Evolutionary conservation across 805 yeast species (phyloP).

Genomic region (Teunomyces funiuensis): DNA sequence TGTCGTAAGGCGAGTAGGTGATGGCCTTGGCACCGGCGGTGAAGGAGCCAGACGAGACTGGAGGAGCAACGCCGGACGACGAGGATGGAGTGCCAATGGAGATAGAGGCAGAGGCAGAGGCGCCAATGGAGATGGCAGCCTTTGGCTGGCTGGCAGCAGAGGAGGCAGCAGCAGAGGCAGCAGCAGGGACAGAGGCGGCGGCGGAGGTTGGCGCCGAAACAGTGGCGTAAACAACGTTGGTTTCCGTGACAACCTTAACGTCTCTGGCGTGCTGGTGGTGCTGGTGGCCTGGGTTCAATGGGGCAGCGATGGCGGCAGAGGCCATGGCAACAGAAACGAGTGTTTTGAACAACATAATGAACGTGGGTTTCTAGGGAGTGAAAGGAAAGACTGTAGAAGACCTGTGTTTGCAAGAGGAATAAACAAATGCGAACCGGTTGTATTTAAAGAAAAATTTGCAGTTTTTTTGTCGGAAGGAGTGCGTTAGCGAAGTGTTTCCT

Average conservation of each 20-base stretch:
- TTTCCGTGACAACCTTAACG: slow-evolving; percentile 49
- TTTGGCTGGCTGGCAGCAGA: slow-evolving; percentile 8
- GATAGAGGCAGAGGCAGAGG: slow-evolving; percentile 11
- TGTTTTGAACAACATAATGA: slow-evolving; percentile 17
- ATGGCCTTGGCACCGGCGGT: slow-evolving; percentile 60
- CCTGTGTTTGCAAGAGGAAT: slow-evolving; percentile 6
- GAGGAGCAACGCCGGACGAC: slow-evolving; percentile 4
- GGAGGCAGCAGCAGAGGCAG: slow-evolving; percentile 13
- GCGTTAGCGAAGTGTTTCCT: slow-evolving; percentile 7
- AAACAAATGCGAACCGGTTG: slow-evolving; percentile 4
- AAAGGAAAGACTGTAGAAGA: slow-evolving; percentile 37
- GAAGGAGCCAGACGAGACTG: slow-evolving; percentile 9
- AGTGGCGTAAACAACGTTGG: slow-evolving; percentile 49
- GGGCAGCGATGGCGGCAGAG: slow-evolving; percentile 54
- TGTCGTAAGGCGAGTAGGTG: slow-evolving; percentile 77
- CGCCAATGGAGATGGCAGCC: slow-evolving; percentile 11
- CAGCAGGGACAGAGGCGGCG: slow-evolving; percentile 17
- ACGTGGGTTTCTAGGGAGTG: slow-evolving; percentile 20
- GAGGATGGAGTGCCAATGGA: slow-evolving; percentile 7
- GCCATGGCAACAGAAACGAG: slow-evolving; percentile 50
- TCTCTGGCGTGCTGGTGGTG: slow-evolving; percentile 63
- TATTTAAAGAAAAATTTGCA: slow-evolving; percentile 3
- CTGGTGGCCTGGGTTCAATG: slow-evolving; percentile 45
- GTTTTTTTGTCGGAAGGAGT: slow-evolving; percentile 5
- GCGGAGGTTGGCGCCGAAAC: slow-evolving; percentile 30